phyloP scores from a whole-genome alignment of 495 filamentous ascomycete genomes.

The Trichocladium antarcticum region DNA sequence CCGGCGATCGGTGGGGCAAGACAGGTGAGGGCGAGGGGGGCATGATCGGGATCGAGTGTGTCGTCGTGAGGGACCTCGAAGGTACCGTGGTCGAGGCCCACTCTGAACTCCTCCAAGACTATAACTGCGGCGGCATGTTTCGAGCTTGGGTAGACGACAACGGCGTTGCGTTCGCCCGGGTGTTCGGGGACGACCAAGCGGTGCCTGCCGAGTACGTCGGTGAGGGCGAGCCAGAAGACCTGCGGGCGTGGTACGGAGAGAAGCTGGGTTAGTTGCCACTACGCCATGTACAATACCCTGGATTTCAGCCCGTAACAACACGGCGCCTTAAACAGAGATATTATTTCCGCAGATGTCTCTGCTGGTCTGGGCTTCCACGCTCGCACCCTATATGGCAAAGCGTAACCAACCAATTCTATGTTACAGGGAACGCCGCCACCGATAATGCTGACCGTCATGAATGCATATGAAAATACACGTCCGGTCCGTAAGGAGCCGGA shows the following conservation, averaged over 20 bases:
- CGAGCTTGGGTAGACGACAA: conserved; percentile 61
- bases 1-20: conserved; percentile 61
- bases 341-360: conserved; percentile 20
- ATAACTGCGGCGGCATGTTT: conserved; percentile 89
- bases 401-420: conserved; percentile 28
- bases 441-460: conserved; percentile 29
- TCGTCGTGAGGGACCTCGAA: conserved; percentile 32
- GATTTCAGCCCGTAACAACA: neutral
- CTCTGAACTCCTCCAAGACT: conserved; percentile 53
- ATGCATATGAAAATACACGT: conserved; percentile 28
- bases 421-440: conserved; percentile 33
- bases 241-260: conserved; percentile 2
- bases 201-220: conserved; percentile 8
- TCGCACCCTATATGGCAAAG: conserved; percentile 8
- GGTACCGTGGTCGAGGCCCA: conserved; percentile 32
- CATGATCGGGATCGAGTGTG: conserved; percentile 73
- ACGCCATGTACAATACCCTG: neutral
- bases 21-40: conserved; percentile 78
- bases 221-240: conserved; percentile 8
- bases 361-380: conserved; percentile 12
- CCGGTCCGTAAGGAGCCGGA: conserved; percentile 14
- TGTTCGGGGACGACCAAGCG: conserved; percentile 40
- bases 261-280: conserved; percentile 9
- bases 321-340: conserved; percentile 15
- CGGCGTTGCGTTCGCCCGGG: conserved; percentile 50